Evolutionary conservation across 345 rosid genomes (phyloP).

Genomic region (Rhizophora mangle): DNA sequence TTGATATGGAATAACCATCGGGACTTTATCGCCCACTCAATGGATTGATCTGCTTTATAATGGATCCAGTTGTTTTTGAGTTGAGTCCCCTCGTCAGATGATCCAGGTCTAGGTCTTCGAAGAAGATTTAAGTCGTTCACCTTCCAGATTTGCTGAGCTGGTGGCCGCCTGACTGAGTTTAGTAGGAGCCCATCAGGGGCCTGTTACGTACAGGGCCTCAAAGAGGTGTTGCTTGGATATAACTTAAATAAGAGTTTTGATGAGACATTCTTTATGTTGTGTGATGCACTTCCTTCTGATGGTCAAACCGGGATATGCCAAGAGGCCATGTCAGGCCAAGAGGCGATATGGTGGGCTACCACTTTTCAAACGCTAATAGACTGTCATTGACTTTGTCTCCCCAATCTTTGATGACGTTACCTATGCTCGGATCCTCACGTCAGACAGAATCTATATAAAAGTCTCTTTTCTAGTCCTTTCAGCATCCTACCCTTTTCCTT

Average conservation of each 20-base stretch:
- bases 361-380: conserved; percentile 40
- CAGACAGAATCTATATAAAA: conserved; percentile 49
- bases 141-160: conserved; percentile 37
- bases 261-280: conserved; percentile 30
- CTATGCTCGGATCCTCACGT: conserved; percentile 44
- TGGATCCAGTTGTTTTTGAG: not conserved
- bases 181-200: conserved; percentile 10
- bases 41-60: not conserved
- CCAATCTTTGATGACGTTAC: conserved; percentile 41
- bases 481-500: not conserved
- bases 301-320: conserved; percentile 26
- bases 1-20: no score
- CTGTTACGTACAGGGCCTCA: conserved; percentile 1
- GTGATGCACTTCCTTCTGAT: not conserved
- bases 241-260: conserved; percentile 39
- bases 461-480: conserved; percentile 29
- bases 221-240: conserved; percentile 6
- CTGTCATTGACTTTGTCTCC: conserved; percentile 43
- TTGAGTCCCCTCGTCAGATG: conserved; percentile 21
- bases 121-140: conserved; percentile 40
- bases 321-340: conserved; percentile 2
- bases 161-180: conserved; percentile 16
- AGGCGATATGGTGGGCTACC: conserved; percentile 33
- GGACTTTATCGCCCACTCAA: not conserved
- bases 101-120: conserved; percentile 45